Percentiles rank a stretch among this genome's conserved stretches.
Evolutionary conservation across 2,329 filamentous ascomycete genomes (phyloP).

Genomic region (Neopestalotiopsis clavispora): DNA sequence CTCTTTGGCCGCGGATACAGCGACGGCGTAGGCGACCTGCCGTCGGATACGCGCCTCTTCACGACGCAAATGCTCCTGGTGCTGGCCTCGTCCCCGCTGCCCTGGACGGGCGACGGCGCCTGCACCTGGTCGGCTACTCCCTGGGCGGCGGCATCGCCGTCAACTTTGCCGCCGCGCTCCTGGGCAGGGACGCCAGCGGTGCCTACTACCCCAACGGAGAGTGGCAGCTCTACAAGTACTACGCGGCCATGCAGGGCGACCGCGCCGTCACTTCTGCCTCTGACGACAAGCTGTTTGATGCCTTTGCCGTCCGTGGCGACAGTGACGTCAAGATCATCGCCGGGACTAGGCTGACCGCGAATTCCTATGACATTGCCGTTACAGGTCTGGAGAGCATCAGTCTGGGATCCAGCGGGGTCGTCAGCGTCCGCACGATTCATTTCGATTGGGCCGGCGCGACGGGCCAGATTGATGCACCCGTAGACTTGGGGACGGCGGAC

Average conservation of each 20-base stretch:
- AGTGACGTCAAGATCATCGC: not conserved
- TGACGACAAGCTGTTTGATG: not conserved
- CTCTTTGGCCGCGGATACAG: conserved; percentile 73
- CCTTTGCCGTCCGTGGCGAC: not conserved
- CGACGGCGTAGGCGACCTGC: conserved; percentile 67
- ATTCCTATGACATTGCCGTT: not conserved
- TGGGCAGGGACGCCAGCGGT: conserved; percentile 31
- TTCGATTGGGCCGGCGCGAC: conserved; percentile 2
- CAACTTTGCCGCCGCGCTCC: conserved; percentile 49
- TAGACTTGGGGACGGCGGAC: not conserved
- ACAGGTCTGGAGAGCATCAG: not conserved
- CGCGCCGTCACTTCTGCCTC: not conserved
- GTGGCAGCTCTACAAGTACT: conserved; percentile 11
- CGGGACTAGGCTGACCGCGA: not conserved
- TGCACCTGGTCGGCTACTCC: conserved; percentile 79
- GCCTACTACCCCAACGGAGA: conserved; percentile 9
- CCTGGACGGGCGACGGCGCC: conserved; percentile 66
- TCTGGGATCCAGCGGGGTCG: not conserved
- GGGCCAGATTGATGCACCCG: not conserved
- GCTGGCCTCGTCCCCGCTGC: conserved; percentile 70
- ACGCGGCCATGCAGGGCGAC: not conserved
- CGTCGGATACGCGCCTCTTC: conserved; percentile 77
- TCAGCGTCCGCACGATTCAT: not conserved
- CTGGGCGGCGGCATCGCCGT: conserved; percentile 80
- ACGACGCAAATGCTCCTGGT: conserved; percentile 73